phyloP scores from a whole-genome alignment of 1,139 yeast genomes.

The Zygosaccharomyces sapae region DNA sequence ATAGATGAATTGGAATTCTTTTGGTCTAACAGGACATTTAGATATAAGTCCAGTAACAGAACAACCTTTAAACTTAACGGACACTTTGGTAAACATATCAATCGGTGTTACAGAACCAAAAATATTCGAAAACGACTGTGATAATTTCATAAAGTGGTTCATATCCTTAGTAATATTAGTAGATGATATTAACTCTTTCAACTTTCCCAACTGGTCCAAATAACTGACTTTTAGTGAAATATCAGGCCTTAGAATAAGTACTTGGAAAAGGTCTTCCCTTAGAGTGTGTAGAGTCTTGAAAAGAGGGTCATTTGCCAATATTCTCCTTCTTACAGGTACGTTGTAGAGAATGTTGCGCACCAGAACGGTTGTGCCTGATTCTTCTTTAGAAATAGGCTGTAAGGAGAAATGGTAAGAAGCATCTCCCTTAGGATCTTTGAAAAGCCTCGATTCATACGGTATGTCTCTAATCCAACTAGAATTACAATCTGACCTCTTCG shows the following conservation, averaged over 20 bases:
- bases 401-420: background rate
- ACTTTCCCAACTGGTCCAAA: constrained; percentile 11
- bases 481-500: constrained; percentile 36
- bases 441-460: constrained; percentile 14
- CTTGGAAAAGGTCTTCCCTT: constrained; percentile 38
- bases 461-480: constrained; percentile 27
- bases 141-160: constrained; percentile 11
- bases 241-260: constrained; percentile 36
- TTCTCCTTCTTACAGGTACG: constrained; percentile 54
- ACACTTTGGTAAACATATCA: constrained; percentile 23
- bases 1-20: constrained; percentile 45
- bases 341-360: constrained; percentile 49
- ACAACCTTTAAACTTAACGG: constrained; percentile 29
- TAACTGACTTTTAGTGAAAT: constrained; percentile 30
- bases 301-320: constrained; percentile 23
- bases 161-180: constrained; percentile 4
- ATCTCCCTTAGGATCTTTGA: background rate
- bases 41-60: constrained; percentile 36
- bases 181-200: constrained; percentile 10
- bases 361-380: constrained; percentile 50
- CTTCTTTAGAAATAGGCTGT: constrained; percentile 7
- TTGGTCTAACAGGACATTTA: constrained; percentile 36
- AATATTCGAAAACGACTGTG: constrained; percentile 14
- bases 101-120: constrained; percentile 22
- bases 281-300: constrained; percentile 36